Evolutionary conservation across 768 basidiomycete genomes (phyloP).

Genomic region (Lepiota brunneoincarnata): DNA sequence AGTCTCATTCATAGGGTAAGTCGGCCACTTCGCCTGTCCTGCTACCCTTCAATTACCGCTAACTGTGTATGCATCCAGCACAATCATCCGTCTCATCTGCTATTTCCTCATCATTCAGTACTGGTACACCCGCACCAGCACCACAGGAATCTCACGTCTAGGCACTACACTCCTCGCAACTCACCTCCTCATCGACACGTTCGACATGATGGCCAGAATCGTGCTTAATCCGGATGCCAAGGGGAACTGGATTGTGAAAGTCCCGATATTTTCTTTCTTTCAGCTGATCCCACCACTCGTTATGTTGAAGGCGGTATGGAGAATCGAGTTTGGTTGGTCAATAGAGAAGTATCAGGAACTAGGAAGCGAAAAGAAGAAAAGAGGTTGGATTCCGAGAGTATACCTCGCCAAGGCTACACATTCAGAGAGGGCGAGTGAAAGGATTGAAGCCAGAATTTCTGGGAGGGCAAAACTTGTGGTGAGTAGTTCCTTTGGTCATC

Average conservation of each 20-base stretch:
- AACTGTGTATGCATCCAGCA: conserved; percentile 14
- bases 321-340: conserved; percentile 20
- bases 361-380: conserved; percentile 2
- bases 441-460: conserved; percentile 12
- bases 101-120: conserved; percentile 23
- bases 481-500: neutral
- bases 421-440: conserved; percentile 26
- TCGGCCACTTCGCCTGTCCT: neutral
- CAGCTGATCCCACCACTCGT: conserved; percentile 16
- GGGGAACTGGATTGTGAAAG: neutral
- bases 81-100: conserved; percentile 6
- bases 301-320: conserved; percentile 24
- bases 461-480: neutral
- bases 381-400: conserved; percentile 18
- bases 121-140: conserved; percentile 32
- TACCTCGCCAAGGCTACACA: conserved; percentile 22
- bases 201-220: neutral
- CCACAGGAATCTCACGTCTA: conserved; percentile 26
- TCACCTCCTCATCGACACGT: conserved; percentile 5
- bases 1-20: conserved; percentile 15
- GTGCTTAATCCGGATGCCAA: neutral
- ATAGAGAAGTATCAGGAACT: neutral
- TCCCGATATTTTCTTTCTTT: neutral
- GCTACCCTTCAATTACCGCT: neutral
- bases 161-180: conserved; percentile 21